phyloP scores from a whole-genome alignment of 371 early-diverging fungal genomes.

The Mortierella sp. region DNA sequence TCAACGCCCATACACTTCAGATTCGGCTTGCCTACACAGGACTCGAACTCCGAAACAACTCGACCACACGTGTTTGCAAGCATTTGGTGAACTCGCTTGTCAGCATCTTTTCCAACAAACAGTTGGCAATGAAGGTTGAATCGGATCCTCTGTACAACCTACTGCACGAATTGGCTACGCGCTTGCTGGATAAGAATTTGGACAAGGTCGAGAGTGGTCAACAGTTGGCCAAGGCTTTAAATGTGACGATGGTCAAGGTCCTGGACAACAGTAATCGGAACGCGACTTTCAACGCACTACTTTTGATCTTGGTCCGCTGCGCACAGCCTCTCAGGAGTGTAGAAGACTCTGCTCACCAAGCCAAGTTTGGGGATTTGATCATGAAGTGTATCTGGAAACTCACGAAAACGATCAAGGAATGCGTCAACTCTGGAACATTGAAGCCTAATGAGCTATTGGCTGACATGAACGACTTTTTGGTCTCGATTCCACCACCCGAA shows the following conservation, averaged over 20 bases:
- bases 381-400: slow-evolving; percentile 97
- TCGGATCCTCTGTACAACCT: slow-evolving; percentile 72
- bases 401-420: slow-evolving; percentile 83
- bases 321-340: slow-evolving; percentile 55
- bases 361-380: slow-evolving; percentile 86
- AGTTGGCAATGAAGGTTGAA: slow-evolving; percentile 70
- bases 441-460: slow-evolving; percentile 72
- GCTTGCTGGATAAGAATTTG: slow-evolving; percentile 82
- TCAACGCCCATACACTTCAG: slow-evolving; percentile 83
- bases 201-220: slow-evolving; percentile 69
- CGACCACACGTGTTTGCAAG: slow-evolving; percentile 74
- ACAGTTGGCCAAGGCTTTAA: slow-evolving; percentile 81
- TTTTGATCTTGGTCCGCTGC: slow-evolving; percentile 57
- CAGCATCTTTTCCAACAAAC: slow-evolving; percentile 74
- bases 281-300: slow-evolving; percentile 71
- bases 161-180: slow-evolving; percentile 78
- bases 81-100: slow-evolving; percentile 83
- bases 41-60: slow-evolving; percentile 59
- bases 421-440: slow-evolving; percentile 62
- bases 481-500: slow-evolving; percentile 78
- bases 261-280: slow-evolving; percentile 87
- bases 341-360: slow-evolving; percentile 66
- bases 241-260: slow-evolving; percentile 88
- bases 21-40: slow-evolving; percentile 79
- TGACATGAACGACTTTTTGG: slow-evolving; percentile 85